Base-by-base conservation (phyloP, 2,329 filamentous ascomycete genomes). In the Fusarium sp. region DNA sequence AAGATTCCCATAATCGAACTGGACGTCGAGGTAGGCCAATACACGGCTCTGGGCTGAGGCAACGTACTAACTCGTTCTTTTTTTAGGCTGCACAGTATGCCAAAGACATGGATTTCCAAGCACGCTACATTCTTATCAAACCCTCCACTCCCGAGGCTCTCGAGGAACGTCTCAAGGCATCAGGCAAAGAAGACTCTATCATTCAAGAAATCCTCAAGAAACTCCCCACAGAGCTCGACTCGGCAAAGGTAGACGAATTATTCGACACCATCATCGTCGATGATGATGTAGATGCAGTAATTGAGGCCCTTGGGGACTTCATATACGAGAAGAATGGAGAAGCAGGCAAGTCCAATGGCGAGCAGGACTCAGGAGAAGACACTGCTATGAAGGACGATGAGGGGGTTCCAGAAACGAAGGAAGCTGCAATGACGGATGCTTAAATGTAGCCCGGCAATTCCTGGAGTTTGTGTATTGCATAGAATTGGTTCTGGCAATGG, bases 1-100 rank as follows among this genome's bases (percentile, higher is more conserved):
- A 90, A 90, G 76, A 87, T 95, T 31, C 85, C 89, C 2, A 70
- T 91, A 4, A 82, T 90, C 69, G 82, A 85, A 65, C 81, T 90
- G 73, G 83, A 86, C 59, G 73, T 80, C 15, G 84, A 88, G 75
- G 88, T 89, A 82, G 79, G 82, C 76, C 43, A 8, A 10, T 9
- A 18, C 11, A 5, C 8, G 7, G 31, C 28, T 36, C 15, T 23
- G 46, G 11, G 31, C 39, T 7, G 10, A 37, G n/a, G 27, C 30
- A 11, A 6, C 30, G 40, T 16, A 16, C 41, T 74, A 50, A 60
- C 15, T 47, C 8, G 34, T 36, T 34, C 15, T n/a, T 48, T 12
- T 28, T 7, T 47, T 48, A 89, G 88, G 85, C 86, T 23, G 83
- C 85, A 7, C 84, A 88, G 73, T 87, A 88, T 73, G 85, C 87